Evolutionary conservation across 306 rosid genomes (phyloP).

Genomic region (Prunus mongolica): DNA sequence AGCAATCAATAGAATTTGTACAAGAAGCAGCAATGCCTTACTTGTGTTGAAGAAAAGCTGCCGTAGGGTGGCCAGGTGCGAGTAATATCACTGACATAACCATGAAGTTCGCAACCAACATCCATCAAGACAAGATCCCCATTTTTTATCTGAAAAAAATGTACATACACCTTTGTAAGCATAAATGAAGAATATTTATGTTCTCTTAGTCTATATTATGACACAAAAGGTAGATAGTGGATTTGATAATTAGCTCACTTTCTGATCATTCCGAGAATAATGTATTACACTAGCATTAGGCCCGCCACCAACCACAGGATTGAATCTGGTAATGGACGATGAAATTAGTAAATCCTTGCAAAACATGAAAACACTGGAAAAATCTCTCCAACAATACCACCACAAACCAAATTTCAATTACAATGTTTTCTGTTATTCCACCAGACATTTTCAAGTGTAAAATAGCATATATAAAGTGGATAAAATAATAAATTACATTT

Average conservation of each 20-base stretch:
- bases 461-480: slow-evolving; percentile 2
- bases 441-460: slow-evolving; percentile 2
- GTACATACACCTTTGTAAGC: slow-evolving; percentile 9
- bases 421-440: neutral
- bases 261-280: slow-evolving; percentile 90
- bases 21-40: slow-evolving; percentile 12
- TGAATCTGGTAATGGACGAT: slow-evolving; percentile 53
- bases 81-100: slow-evolving; percentile 91
- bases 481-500: slow-evolving; percentile 8
- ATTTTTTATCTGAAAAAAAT: slow-evolving; percentile 57
- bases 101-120: slow-evolving; percentile 90
- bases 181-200: neutral
- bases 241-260: slow-evolving; percentile 42
- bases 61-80: slow-evolving; percentile 98
- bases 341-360: slow-evolving; percentile 14
- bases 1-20: neutral
- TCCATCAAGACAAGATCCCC: slow-evolving; percentile 97
- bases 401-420: neutral
- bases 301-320: slow-evolving; percentile 98
- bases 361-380: neutral
- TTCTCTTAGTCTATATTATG: neutral
- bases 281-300: slow-evolving; percentile 81
- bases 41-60: slow-evolving; percentile 78
- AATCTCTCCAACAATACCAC: neutral
- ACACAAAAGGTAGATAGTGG: neutral